These are phyloP conservation scores for Globisporangium nodosum DNA, from an alignment of 352 stramenopile species.

Conservation along the genomic window DNA sequence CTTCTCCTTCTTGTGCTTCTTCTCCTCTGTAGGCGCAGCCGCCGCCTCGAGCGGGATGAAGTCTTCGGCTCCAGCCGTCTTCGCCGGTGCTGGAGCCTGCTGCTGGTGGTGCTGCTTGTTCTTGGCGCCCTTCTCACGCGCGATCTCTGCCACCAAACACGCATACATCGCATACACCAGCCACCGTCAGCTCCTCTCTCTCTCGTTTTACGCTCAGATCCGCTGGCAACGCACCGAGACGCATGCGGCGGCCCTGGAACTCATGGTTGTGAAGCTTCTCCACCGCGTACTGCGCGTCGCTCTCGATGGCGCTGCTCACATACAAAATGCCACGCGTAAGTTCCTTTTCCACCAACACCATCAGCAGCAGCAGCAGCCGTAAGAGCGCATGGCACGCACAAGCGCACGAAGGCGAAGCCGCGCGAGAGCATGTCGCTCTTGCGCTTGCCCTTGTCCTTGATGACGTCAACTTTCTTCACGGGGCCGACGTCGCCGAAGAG, in stretches of 20 bases:
- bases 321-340: background rate
- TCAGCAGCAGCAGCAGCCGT: background rate
- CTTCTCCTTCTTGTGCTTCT: conserved; percentile 19
- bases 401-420: conserved; percentile 84
- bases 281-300: conserved; percentile 60
- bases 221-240: conserved; percentile 43
- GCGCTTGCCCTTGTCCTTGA: conserved; percentile 85
- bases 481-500: conserved; percentile 78
- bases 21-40: conserved; percentile 6
- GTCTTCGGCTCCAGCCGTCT: conserved; percentile 7
- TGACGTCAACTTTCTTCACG: conserved; percentile 84
- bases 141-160: conserved; percentile 37
- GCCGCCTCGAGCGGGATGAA: conserved; percentile 12
- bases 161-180: background rate
- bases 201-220: background rate
- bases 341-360: background rate
- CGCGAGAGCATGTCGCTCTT: conserved; percentile 78
- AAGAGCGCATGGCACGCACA: conserved; percentile 36
- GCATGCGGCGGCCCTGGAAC: conserved; percentile 76
- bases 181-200: background rate
- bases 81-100: conserved; percentile 6
- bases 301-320: conserved; percentile 51
- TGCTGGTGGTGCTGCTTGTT: conserved; percentile 15
- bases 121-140: conserved; percentile 63
- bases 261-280: conserved; percentile 74